Base-by-base conservation (phyloP, 2,329 filamentous ascomycete genomes). In the Diplodia corticola region DNA sequence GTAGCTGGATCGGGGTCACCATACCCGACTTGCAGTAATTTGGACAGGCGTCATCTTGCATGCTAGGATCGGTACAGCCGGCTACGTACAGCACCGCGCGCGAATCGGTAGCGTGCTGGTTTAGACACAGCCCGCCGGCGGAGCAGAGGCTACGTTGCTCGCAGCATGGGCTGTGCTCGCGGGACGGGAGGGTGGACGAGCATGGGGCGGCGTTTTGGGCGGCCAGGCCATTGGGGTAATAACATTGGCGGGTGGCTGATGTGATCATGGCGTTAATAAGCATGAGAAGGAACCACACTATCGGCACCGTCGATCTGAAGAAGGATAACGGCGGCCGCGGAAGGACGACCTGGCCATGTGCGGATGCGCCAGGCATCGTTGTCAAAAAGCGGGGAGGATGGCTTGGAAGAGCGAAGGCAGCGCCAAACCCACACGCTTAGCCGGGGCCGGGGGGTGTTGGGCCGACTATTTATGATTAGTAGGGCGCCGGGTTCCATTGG, bases 221-320 rank as follows among this genome's bases (percentile, higher is more conserved):
- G 48, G 57, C 44, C 44, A 61, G 28, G 44, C 57, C 57, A 49
- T 49, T 61, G 26, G 57, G 57, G 37, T 61, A 49, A 20, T 61
- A 61, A 24, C 57, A 61, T 35, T 61, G 57, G 26, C 26, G 57
- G 44, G 57, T 49, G 57, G 57, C 57, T 35, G 57, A 61, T 22
- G 57, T 49, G 57, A 50, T 61, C 57, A 61, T 49, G 44, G 57
- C 57, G 57, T 61, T 49, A 49, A 61, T 49, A 49, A 61, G 57
- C 57, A 61, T 61, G 13, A 61, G 57, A 12, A 61, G 44, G 5
- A 61, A 35, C 57, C 57, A 61, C 50, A 35, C 20, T 49, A 49
- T 33, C 44, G 57, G 57, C 57, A 49, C 57, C 24, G 57, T 49
- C 40, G 57, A 61, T 61, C 57, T 61, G 57, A 40, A 30, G 24